Percentiles rank a stretch among this genome's conserved stretches.
Conservation (phyloP, 176 grass and related monocot genomes). For the Pharus latifolius region DNA sequence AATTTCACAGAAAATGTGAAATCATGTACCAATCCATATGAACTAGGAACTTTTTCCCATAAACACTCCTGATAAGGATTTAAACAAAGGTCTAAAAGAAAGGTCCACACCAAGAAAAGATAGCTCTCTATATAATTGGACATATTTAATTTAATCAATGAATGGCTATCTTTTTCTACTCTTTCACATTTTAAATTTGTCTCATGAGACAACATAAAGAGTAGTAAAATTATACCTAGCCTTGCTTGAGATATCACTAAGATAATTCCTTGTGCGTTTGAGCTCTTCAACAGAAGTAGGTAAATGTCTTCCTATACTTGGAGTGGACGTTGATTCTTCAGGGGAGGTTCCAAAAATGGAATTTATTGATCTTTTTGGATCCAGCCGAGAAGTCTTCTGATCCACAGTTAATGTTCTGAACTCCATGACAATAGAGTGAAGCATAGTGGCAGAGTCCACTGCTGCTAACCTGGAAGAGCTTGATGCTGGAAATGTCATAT, state of each 20-base stretch:
- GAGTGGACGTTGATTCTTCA: conserved; percentile 42
- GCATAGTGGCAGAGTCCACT: conserved; percentile 36
- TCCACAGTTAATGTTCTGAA: conserved; percentile 37
- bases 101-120: not conserved
- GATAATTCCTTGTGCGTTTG: conserved; percentile 52
- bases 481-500: conserved; percentile 27
- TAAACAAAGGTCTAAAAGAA: not conserved
- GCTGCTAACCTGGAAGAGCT: conserved; percentile 43
- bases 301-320: conserved; percentile 33
- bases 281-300: conserved; percentile 56
- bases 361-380: conserved; percentile 49
- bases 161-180: conserved; percentile 2
- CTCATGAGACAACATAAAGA: conserved; percentile 6
- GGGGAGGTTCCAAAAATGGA: conserved; percentile 49
- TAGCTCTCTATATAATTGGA: not conserved
- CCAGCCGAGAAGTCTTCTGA: conserved; percentile 50
- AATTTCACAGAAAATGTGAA: not conserved
- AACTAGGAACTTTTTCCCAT: not conserved
- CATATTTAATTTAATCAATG: not conserved
- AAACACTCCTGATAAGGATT: not conserved
- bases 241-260: conserved; percentile 44
- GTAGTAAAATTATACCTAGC: conserved; percentile 46
- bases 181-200: conserved; percentile 12
- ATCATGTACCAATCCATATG: conserved; percentile 4
- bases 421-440: conserved; percentile 65